Conservation (phyloP, 768 basidiomycete genomes). For the Boletus sp. region DNA sequence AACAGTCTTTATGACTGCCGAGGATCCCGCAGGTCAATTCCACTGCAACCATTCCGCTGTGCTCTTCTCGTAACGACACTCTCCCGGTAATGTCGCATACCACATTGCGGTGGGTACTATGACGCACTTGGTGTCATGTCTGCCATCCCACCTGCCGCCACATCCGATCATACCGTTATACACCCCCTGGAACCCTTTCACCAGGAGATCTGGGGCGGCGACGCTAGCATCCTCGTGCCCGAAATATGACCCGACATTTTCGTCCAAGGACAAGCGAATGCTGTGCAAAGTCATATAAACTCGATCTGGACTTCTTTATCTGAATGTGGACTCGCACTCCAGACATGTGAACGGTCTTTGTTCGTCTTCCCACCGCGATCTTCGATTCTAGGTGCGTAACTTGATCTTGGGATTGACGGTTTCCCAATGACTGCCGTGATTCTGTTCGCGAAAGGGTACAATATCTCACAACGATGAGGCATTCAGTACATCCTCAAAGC, state of each 20-base stretch:
- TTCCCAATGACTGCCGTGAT: neutral
- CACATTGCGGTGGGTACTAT: constrained; percentile 2
- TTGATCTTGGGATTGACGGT: neutral
- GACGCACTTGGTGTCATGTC: constrained; percentile 1
- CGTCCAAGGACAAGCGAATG: neutral
- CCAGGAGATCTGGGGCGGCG: neutral
- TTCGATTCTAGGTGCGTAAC: neutral
- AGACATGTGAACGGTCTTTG: neutral
- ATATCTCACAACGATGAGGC: neutral
- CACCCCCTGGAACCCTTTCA: constrained; percentile 7
- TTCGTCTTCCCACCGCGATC: neutral
- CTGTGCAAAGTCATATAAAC: neutral
- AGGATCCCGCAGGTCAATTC: constrained; percentile 1
- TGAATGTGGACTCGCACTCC: neutral
- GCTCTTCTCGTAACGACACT: neutral
- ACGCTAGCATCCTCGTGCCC: neutral
- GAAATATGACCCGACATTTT: neutral
- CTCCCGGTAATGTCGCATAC: constrained; percentile 4
- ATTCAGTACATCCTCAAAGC: neutral
- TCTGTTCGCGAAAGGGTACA: neutral
- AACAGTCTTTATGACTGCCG: neutral
- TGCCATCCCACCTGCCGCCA: neutral
- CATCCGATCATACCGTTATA: constrained; percentile 1
- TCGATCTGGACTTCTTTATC: neutral
- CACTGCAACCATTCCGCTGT: neutral